Conservation (phyloP, 257 asterid genomes). For the Solanum paucissectum region DNA sequence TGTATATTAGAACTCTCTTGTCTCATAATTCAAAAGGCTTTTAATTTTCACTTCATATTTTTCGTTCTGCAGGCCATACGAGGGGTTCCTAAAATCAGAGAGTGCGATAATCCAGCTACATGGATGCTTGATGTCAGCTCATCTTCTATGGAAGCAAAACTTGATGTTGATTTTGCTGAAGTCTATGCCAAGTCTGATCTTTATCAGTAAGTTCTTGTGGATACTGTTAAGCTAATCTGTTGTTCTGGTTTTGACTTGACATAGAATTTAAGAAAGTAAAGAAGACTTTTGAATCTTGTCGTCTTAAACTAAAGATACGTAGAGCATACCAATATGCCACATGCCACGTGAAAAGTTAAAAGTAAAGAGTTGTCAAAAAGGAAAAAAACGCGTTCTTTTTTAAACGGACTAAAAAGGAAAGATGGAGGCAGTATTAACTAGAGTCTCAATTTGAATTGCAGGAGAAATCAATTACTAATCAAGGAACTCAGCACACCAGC, state of each 20-base stretch:
- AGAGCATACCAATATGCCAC: neutral
- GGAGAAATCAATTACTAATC: slow-evolving; percentile 37
- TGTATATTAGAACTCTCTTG: neutral
- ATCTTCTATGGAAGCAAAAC: slow-evolving; percentile 46
- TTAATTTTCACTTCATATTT: neutral
- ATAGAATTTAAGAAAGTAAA: too few relatives aligned
- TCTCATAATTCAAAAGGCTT: neutral
- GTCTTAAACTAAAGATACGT: neutral
- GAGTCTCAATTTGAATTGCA: slow-evolving; percentile 6
- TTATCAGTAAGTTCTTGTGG: slow-evolving; percentile 23
- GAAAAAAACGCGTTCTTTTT: neutral
- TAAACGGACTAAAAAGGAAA: neutral
- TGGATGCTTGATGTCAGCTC: slow-evolving; percentile 85
- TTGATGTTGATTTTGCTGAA: slow-evolving; percentile 60
- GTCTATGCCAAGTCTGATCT: slow-evolving; percentile 53
- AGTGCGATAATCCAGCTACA: slow-evolving; percentile 78
- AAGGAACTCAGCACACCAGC: slow-evolving; percentile 41
- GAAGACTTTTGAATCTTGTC: too few relatives aligned
- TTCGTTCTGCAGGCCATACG: slow-evolving; percentile 32
- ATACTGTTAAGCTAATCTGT: neutral
- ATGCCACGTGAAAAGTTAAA: neutral
- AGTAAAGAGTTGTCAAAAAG: neutral
- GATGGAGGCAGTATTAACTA: neutral
- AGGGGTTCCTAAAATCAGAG: slow-evolving; percentile 59
- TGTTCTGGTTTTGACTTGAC: neutral